phyloP scores from a whole-genome alignment of 2,329 filamentous ascomycete species.

The Graphiopsis chlorocephala region DNA sequence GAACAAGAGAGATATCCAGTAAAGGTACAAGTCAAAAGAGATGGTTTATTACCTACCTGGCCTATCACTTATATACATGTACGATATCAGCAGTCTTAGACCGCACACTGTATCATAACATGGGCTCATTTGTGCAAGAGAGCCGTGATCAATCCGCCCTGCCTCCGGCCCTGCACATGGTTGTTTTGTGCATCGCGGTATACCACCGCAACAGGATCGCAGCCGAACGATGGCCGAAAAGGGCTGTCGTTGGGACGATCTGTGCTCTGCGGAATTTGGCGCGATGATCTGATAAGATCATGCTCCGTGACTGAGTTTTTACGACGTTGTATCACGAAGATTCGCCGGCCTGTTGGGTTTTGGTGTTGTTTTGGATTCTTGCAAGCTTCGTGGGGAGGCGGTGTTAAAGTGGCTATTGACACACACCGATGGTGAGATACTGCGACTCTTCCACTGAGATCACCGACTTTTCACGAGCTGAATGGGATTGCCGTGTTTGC shows the following conservation, averaged over 20 bases:
- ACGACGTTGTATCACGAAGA: too few relatives aligned
- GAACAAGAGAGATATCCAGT: background rate
- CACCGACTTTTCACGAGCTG: background rate
- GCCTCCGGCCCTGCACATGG: background rate
- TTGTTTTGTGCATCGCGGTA: background rate
- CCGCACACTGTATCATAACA: background rate
- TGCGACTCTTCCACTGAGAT: background rate
- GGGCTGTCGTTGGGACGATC: background rate
- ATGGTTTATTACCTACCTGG: background rate
- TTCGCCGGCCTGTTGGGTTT: too few relatives aligned
- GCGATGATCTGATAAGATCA: background rate
- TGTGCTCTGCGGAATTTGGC: background rate
- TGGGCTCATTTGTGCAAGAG: background rate
- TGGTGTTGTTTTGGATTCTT: background rate
- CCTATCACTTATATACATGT: background rate
- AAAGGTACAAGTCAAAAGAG: background rate
- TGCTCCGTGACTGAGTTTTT: too few relatives aligned
- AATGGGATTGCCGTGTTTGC: background rate
- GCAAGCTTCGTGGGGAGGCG: background rate
- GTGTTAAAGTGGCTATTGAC: background rate
- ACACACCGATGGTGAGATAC: background rate
- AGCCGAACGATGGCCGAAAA: background rate
- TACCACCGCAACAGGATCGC: background rate
- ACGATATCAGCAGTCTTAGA: background rate
- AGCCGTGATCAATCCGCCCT: constrained; percentile 2